Evolutionary conservation across 768 basidiomycete genomes (phyloP).

Genomic region (Harrya chromipes): DNA sequence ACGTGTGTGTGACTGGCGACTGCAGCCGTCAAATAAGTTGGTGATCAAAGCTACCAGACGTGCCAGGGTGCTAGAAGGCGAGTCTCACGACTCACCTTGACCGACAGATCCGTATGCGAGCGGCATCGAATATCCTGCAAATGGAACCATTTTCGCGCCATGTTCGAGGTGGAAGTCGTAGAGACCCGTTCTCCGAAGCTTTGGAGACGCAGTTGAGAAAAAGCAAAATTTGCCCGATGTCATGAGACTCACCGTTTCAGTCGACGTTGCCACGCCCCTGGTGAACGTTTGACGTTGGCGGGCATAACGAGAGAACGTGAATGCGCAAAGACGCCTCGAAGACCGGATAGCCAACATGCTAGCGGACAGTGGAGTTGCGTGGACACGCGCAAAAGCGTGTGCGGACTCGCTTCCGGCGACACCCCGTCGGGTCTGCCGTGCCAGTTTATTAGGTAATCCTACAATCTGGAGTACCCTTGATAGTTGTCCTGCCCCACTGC

Average conservation of each 20-base stretch:
- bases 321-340: background rate
- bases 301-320: background rate
- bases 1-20: conserved; percentile 91
- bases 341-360: conserved; percentile 7
- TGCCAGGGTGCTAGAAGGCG: too few relatives aligned
- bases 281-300: background rate
- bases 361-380: background rate
- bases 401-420: background rate
- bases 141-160: conserved; percentile 93
- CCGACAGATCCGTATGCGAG: conserved; percentile 79
- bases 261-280: conserved; percentile 20
- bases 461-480: too few relatives aligned
- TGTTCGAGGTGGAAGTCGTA: conserved; percentile 86
- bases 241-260: conserved; percentile 15
- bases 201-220: background rate
- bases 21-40: conserved; percentile 29
- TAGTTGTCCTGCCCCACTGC: too few relatives aligned
- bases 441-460: too few relatives aligned
- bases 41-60: conserved; percentile 13
- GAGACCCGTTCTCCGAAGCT: conserved; percentile 67
- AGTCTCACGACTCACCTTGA: conserved; percentile 51
- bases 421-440: too few relatives aligned
- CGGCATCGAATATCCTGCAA: conserved; percentile 96
- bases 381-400: background rate
- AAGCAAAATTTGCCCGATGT: background rate